Percentiles rank a stretch among this genome's conserved stretches.
Evolutionary conservation across 2,329 filamentous ascomycete species (phyloP).

Genomic region (Aspergillus neoniger): DNA sequence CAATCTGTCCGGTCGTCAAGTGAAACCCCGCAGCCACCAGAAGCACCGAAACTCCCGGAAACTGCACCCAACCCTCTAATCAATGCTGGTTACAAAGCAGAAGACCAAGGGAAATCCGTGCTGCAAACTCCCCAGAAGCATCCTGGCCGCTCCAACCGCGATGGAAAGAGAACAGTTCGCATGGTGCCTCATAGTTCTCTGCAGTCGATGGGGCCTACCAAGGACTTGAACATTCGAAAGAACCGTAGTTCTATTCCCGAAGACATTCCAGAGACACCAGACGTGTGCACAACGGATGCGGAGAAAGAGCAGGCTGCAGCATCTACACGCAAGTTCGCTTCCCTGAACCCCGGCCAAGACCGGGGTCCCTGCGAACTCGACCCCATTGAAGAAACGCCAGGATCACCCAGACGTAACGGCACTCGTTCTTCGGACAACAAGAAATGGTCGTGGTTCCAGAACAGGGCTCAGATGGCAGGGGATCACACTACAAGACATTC

Average conservation of each 20-base stretch:
- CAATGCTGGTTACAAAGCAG: constrained; percentile 6
- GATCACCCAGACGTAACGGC: constrained; percentile 32
- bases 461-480: constrained; percentile 30
- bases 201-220: constrained; percentile 47
- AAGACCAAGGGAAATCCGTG: constrained; percentile 8
- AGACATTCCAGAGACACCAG: constrained; percentile 3
- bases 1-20: constrained; percentile 17
- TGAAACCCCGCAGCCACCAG: constrained; percentile 44
- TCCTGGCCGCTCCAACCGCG: constrained; percentile 17
- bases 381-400: constrained; percentile 46
- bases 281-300: constrained; percentile 15
- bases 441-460: constrained; percentile 52
- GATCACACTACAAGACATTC: constrained; percentile 24
- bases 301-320: constrained; percentile 17
- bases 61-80: neutral
- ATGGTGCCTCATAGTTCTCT: constrained; percentile 57
- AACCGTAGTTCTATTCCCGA: constrained; percentile 14
- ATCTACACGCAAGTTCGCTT: constrained; percentile 13
- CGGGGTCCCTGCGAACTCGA: constrained; percentile 39
- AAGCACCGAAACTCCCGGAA: constrained; percentile 53
- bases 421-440: constrained; percentile 33
- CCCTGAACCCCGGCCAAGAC: constrained; percentile 28
- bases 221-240: constrained; percentile 60
- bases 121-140: constrained; percentile 10
- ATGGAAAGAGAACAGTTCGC: constrained; percentile 54